A percentile compares a stretch with the other conserved stretches of the same genome.
Conservation (phyloP, 192 early-diverging fungal genomes). For the Haplosporangium gracile region DNA sequence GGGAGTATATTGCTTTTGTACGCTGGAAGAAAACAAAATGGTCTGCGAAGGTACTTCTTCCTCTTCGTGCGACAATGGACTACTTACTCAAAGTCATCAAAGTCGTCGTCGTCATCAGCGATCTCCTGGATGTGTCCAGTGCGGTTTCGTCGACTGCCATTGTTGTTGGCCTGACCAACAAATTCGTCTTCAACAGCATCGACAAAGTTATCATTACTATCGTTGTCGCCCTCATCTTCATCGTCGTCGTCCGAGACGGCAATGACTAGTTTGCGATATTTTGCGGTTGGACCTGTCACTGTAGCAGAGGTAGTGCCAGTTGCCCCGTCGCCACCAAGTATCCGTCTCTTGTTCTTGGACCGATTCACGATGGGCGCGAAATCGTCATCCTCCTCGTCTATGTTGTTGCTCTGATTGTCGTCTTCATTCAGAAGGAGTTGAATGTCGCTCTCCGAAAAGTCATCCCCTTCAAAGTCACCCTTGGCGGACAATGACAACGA, state of each 20-base stretch:
- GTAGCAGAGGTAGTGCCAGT: not conserved
- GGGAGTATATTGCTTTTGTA: too few relatives aligned
- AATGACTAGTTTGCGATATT: slow-evolving; percentile 30
- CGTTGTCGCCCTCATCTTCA: not conserved
- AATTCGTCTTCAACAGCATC: not conserved
- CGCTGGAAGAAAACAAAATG: too few relatives aligned
- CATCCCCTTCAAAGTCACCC: not conserved
- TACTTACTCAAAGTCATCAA: not conserved
- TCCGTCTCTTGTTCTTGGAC: not conserved
- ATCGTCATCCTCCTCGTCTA: slow-evolving; percentile 4
- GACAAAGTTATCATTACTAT: not conserved
- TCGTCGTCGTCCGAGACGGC: slow-evolving; percentile 22
- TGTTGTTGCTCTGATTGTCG: not conserved
- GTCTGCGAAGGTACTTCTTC: too few relatives aligned
- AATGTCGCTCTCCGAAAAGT: slow-evolving; percentile 13
- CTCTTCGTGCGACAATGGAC: too few relatives aligned
- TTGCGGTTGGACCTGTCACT: not conserved
- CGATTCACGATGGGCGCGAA: not conserved
- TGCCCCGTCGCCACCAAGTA: too few relatives aligned
- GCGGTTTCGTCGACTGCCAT: not conserved
- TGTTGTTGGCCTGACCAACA: not conserved
- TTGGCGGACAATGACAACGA: not conserved
- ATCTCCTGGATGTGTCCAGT: not conserved
- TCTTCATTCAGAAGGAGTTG: slow-evolving; percentile 21
- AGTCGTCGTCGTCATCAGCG: not conserved